These are phyloP conservation scores for Astrocystis sublimbata DNA, from an alignment of 495 filamentous ascomycete genomes.

Conservation along the genomic window DNA sequence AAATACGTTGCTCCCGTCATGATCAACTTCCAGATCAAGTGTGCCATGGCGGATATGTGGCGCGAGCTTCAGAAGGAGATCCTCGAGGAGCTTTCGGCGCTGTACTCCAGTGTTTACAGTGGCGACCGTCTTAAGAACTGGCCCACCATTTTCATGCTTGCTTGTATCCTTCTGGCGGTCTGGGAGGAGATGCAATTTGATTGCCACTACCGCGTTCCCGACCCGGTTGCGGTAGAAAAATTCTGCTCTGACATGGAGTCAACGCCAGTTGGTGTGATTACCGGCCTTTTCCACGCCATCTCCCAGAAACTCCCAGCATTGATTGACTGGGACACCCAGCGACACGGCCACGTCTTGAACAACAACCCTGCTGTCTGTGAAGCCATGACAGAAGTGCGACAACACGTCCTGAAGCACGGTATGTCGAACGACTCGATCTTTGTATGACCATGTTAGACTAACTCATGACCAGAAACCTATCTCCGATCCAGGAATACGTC, in stretches of 20 bases:
- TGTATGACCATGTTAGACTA: background rate
- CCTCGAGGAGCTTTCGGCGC: constrained; percentile 81
- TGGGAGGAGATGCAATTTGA: constrained; percentile 99
- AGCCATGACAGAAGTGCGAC: constrained; percentile 88
- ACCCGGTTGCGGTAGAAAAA: constrained; percentile 77
- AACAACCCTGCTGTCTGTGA: constrained; percentile 89
- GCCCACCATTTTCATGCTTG: constrained; percentile 95
- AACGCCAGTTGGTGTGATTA: constrained; percentile 89
- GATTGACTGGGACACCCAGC: constrained; percentile 84
- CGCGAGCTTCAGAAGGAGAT: constrained; percentile 93
- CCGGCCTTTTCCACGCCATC: constrained; percentile 92
- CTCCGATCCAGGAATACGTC: constrained; percentile 56
- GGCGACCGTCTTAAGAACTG: constrained; percentile 94
- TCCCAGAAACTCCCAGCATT: constrained; percentile 90
- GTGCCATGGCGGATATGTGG: constrained; percentile 93
- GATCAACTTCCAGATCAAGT: constrained; percentile 99
- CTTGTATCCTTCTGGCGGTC: constrained; percentile 82
- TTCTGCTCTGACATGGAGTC: constrained; percentile 96
- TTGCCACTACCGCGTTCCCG: constrained; percentile 86
- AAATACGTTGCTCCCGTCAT: constrained; percentile 90
- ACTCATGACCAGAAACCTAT: constrained; percentile 51
- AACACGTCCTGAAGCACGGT: constrained; percentile 89
- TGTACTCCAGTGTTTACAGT: constrained; percentile 92
- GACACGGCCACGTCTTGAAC: constrained; percentile 82
- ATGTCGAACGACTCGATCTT: background rate